Evolutionary conservation across 1,139 yeast species (phyloP).

Genomic region (Suhomyces guaymorum): DNA sequence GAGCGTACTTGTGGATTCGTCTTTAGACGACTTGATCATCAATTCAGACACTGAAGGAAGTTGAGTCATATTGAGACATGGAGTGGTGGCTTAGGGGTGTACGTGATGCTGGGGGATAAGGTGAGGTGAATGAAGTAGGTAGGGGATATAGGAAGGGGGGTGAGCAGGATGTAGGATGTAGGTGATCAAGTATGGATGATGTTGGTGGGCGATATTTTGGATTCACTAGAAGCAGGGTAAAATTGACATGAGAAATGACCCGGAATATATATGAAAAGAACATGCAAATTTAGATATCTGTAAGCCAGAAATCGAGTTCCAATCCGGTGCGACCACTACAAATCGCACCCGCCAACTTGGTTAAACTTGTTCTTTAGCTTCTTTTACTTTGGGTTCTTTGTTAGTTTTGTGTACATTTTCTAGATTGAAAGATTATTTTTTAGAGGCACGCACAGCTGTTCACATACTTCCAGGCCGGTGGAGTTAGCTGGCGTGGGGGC

Average conservation of each 20-base stretch:
- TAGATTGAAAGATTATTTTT: conserved; percentile 10
- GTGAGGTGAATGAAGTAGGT: neutral
- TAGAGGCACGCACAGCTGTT: conserved; percentile 5
- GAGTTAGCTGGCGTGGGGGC: no score
- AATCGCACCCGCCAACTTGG: conserved; percentile 9
- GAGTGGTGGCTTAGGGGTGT: no score
- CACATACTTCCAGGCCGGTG: conserved; percentile 11
- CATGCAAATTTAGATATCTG: conserved; percentile 1
- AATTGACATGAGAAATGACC: conserved; percentile 2
- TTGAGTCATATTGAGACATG: conserved; percentile 34
- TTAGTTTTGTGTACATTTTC: conserved; percentile 11
- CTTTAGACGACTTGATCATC: conserved; percentile 23
- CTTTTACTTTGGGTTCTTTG: conserved; percentile 11
- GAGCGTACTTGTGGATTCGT: conserved; percentile 10
- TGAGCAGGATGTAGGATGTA: neutral
- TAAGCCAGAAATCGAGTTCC: conserved; percentile 1
- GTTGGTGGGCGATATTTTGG: neutral
- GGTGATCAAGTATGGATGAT: neutral
- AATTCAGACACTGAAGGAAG: conserved; percentile 41
- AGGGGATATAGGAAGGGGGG: neutral
- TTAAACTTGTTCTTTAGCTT: conserved; percentile 13
- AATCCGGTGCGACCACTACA: conserved; percentile 8
- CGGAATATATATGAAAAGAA: conserved; percentile 9
- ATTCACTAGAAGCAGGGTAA: neutral
- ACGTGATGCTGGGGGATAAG: conserved; percentile 1